Conservation (phyloP, 495 filamentous ascomycete genomes). For the Hypoxylon intermedium region DNA sequence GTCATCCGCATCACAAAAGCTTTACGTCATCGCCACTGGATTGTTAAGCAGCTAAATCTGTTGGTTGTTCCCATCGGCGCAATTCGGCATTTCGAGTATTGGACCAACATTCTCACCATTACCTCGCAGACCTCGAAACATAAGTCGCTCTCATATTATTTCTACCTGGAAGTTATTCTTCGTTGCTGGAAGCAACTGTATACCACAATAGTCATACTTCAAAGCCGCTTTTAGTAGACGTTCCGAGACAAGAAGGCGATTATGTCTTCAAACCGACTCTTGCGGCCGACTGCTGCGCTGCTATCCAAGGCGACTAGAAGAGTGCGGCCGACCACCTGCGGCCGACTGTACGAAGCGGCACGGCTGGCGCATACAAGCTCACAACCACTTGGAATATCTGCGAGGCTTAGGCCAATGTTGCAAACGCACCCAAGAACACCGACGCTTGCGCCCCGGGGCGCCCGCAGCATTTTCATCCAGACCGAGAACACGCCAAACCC, state of each 20-base stretch:
- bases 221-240: neutral
- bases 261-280: conserved; percentile 39
- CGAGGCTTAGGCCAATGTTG: conserved; percentile 30
- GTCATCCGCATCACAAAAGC: neutral
- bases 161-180: conserved; percentile 5
- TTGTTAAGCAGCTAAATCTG: conserved; percentile 36
- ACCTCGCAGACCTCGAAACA: conserved; percentile 4
- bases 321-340: conserved; percentile 25
- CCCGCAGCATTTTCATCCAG: conserved; percentile 94
- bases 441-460: conserved; percentile 44
- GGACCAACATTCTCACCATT: neutral
- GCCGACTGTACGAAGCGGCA: conserved; percentile 31
- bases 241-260: neutral
- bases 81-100: conserved; percentile 15
- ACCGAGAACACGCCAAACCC: conserved; percentile 91
- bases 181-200: neutral
- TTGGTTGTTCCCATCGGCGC: conserved; percentile 33
- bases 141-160: conserved; percentile 15
- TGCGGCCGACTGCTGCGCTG: conserved; percentile 36
- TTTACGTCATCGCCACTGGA: conserved; percentile 39
- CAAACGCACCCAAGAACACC: conserved; percentile 18
- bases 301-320: conserved; percentile 31
- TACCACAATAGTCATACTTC: no score
- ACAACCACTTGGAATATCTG: conserved; percentile 36
- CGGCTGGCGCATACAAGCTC: conserved; percentile 37